phyloP scores from a whole-genome alignment of 768 basidiomycete genomes.

The Tephrocybe sp. region DNA sequence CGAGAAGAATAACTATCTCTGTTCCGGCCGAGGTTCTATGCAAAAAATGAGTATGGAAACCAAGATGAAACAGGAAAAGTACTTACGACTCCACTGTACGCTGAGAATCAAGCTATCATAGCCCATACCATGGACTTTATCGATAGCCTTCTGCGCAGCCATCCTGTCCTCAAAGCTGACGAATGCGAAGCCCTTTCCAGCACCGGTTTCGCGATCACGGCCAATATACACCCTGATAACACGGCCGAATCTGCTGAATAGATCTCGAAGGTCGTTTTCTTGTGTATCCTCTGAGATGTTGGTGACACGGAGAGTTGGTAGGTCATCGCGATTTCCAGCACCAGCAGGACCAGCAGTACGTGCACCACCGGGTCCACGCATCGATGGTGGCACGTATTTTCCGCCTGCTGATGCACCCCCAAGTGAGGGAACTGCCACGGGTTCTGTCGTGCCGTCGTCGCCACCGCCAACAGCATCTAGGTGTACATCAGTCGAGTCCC shows the following conservation, averaged over 20 bases:
- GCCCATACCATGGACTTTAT: conserved; percentile 87
- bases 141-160: conserved; percentile 82
- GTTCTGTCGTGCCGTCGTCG: conserved; percentile 36
- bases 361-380: conserved; percentile 64
- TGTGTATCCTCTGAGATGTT: conserved; percentile 95
- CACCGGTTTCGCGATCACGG: conserved; percentile 89
- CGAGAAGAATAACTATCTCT: conserved; percentile 17
- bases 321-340: conserved; percentile 76
- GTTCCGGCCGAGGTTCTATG: conserved; percentile 35
- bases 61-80: background rate
- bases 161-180: conserved; percentile 88
- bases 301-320: conserved; percentile 95
- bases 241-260: conserved; percentile 84
- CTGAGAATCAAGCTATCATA: conserved; percentile 88
- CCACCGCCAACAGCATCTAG: conserved; percentile 31
- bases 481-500: background rate
- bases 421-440: conserved; percentile 31
- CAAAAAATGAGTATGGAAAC: background rate
- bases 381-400: conserved; percentile 93
- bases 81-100: conserved; percentile 63
- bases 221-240: conserved; percentile 93
- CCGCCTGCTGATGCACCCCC: conserved; percentile 51
- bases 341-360: conserved; percentile 62
- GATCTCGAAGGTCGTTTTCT: conserved; percentile 89
- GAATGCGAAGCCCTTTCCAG: conserved; percentile 96